Evolutionary conservation across 2,329 filamentous ascomycete genomes (phyloP), one percentile per base, ranked within the genome.

Genomic region (Phyllosticta capitalensis): DNA sequence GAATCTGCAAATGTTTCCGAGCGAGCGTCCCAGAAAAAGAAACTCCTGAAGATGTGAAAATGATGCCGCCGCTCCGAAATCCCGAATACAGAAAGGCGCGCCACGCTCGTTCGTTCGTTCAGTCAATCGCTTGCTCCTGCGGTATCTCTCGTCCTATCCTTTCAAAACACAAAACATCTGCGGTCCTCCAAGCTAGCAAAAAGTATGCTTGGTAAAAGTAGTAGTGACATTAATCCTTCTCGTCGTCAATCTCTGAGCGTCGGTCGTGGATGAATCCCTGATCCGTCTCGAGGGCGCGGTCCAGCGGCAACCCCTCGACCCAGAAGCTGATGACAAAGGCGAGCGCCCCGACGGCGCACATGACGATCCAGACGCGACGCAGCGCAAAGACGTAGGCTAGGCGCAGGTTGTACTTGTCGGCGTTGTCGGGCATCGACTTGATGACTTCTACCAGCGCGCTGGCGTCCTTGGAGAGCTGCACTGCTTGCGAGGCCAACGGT

Each of bases 381-480:
- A 85, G 65, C 20, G 77, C 77, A 65, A 82, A 78, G 0, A 79
- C 77, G 65, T 84, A 85, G 52, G 72, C 67, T 1, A 67, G 62
- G 61, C 81, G 77, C 53, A 84, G 70, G 45, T 78, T 66, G 7
- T 65, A 64, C 65, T 78, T 60, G 17, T 33, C 14, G 17, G 30
- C 49, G 20, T 0, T 75, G 7, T 68, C 71, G 12, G 77, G 73
- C 75, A 86, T 81, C 1, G 66, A 66, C 67, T 80, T 81, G 68
- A 86, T 84, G 58, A 85, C 72, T 61, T 80, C 75, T 0, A 86
- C 81, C 12, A 87, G 73, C 0, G 78, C 79, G 0, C 83, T 81
- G 0, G 83, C 81, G 67, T 87, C 82, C 57, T 77, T 75, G 10
- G 80, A 80, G 66, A 82, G 82, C 54, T 75, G 73, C 2, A 63